These are phyloP conservation scores for Rhodotorula kratochvilovae DNA, from an alignment of 768 basidiomycete species.

Conservation along the genomic window DNA sequence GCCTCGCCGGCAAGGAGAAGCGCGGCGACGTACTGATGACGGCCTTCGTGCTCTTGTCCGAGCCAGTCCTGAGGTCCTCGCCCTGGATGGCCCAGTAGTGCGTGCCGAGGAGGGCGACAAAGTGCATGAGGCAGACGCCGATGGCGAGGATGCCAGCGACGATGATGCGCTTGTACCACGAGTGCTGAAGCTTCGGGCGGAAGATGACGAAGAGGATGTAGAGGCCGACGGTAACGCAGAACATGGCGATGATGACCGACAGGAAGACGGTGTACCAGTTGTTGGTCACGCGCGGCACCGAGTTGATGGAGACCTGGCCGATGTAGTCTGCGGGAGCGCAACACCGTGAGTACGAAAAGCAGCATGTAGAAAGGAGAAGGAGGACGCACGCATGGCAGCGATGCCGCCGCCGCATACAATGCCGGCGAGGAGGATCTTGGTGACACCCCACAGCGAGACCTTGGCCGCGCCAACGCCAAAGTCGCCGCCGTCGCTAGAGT, in stretches of 20 bases:
- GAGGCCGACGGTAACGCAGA: conserved; percentile 28
- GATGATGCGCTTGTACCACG: conserved; percentile 29
- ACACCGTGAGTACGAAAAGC: too few species aligned
- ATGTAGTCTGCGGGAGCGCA: conserved; percentile 28
- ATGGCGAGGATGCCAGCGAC: conserved; percentile 31
- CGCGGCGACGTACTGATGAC: conserved; percentile 22
- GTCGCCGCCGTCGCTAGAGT: conserved; percentile 20
- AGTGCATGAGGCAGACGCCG: conserved; percentile 33
- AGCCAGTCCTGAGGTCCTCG: neutral
- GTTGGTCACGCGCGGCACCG: conserved; percentile 28
- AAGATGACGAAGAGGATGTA: conserved; percentile 38
- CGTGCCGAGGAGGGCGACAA: conserved; percentile 36
- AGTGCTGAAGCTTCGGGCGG: conserved; percentile 34
- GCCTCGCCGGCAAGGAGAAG: neutral
- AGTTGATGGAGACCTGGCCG: conserved; percentile 32
- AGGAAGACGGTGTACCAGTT: conserved; percentile 27
- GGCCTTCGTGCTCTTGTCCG: conserved; percentile 12
- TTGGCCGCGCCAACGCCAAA: conserved; percentile 25
- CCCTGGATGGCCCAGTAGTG: conserved; percentile 20
- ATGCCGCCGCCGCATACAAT: conserved; percentile 35
- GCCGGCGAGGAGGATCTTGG: conserved; percentile 30
- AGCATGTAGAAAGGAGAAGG: neutral
- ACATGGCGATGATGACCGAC: conserved; percentile 32
- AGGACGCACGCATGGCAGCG: conserved; percentile 30
- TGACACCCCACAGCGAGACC: conserved; percentile 12